Evolutionary conservation across 768 basidiomycete genomes (phyloP).

Genomic region (Infundibulicybe gibba): DNA sequence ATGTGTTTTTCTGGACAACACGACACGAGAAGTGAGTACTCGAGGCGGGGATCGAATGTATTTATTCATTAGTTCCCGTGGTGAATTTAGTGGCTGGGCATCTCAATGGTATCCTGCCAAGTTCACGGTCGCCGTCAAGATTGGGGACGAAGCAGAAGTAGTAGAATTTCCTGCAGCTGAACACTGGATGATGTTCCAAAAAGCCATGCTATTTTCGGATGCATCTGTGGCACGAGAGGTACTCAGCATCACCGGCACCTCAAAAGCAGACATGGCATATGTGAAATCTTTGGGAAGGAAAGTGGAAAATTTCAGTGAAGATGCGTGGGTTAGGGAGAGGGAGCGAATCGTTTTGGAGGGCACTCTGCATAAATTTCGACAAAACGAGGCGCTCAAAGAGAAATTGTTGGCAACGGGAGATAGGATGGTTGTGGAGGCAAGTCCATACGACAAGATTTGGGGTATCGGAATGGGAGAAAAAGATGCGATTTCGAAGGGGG

Average conservation of each 20-base stretch:
- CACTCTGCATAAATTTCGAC: slow-evolving; percentile 50
- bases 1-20: slow-evolving; percentile 44
- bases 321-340: slow-evolving; percentile 40
- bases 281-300: slow-evolving; percentile 55
- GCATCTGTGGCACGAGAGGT: slow-evolving; percentile 36
- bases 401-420: slow-evolving; percentile 45
- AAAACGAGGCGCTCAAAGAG: slow-evolving; percentile 36
- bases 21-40: slow-evolving; percentile 35
- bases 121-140: slow-evolving; percentile 34
- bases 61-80: not conserved
- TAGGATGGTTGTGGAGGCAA: slow-evolving; percentile 51
- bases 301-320: slow-evolving; percentile 45
- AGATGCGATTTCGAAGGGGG: slow-evolving; percentile 36
- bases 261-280: slow-evolving; percentile 28
- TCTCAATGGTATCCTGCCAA: slow-evolving; percentile 47
- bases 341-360: slow-evolving; percentile 51
- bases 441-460: slow-evolving; percentile 61
- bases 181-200: slow-evolving; percentile 70
- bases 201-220: slow-evolving; percentile 55
- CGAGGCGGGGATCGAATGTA: not conserved
- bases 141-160: slow-evolving; percentile 24
- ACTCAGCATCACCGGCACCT: slow-evolving; percentile 26
- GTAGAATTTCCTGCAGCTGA: slow-evolving; percentile 46
- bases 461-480: slow-evolving; percentile 53
- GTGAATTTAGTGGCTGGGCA: slow-evolving; percentile 35